Conservation (phyloP, 2,329 filamentous ascomycete genomes). For the Cladophialophora yegresii region DNA sequence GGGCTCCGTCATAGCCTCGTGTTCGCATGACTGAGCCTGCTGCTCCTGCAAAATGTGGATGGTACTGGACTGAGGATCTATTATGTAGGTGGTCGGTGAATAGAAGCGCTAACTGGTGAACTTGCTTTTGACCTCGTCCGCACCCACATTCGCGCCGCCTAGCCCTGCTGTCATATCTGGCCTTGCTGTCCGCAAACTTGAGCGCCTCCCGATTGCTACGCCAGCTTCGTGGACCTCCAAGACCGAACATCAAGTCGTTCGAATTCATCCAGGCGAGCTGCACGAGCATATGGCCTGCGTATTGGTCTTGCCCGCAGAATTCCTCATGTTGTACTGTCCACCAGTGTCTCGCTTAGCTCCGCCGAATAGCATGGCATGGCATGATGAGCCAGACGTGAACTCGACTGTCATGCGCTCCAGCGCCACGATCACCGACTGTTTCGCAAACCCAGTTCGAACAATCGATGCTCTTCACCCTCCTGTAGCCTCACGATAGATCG, state of each 20-base stretch:
- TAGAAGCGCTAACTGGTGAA: not conserved
- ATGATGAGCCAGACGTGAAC: not conserved
- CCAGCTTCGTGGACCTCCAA: not conserved
- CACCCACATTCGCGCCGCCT: not conserved
- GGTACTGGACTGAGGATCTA: not conserved
- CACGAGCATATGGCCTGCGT: not conserved
- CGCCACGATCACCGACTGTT: not conserved
- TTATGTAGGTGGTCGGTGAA: not conserved
- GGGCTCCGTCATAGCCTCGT: not conserved
- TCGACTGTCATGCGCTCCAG: not conserved
- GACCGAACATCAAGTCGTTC: not conserved
- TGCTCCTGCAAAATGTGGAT: not conserved
- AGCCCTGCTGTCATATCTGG: not conserved
- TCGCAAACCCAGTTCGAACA: not conserved
- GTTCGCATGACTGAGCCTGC: not conserved
- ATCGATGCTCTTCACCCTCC: conserved; percentile 53
- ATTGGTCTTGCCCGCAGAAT: not conserved
- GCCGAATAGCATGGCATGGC: no score
- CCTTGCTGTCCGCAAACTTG: not conserved
- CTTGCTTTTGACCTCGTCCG: not conserved
- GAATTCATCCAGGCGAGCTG: not conserved
- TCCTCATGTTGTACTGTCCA: not conserved
- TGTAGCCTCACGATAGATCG: conserved; percentile 83
- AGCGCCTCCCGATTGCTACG: not conserved
- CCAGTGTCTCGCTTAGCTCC: not conserved